Conservation (phyloP, 768 basidiomycete genomes). For the Rhizopogon roseolus region DNA sequence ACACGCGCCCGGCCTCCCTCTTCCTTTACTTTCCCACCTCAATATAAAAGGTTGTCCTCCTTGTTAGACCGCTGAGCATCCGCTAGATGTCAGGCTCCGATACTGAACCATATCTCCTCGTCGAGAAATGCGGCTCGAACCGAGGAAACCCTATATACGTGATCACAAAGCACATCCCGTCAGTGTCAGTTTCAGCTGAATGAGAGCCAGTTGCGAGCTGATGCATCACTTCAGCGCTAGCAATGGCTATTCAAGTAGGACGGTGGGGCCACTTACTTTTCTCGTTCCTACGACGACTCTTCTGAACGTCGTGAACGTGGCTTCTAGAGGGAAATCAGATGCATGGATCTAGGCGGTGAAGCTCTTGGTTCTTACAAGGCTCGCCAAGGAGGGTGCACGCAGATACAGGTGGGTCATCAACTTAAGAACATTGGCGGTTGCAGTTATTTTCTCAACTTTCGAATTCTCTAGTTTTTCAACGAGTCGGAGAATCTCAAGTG, state of each 20-base stretch:
- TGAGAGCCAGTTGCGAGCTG: slow-evolving; percentile 8
- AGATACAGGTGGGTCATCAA: slow-evolving; percentile 32
- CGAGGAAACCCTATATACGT: slow-evolving; percentile 39
- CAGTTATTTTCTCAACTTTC: slow-evolving; percentile 3
- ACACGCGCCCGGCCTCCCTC: slow-evolving; percentile 22
- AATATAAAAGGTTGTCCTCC: slow-evolving; percentile 9
- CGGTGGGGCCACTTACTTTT: slow-evolving; percentile 18
- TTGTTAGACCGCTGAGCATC: slow-evolving; percentile 7
- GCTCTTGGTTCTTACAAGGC: slow-evolving; percentile 37
- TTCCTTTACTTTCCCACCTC: slow-evolving; percentile 19
- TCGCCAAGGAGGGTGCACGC: slow-evolving; percentile 34
- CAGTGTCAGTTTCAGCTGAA: slow-evolving; percentile 18
- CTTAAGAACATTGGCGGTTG: neutral
- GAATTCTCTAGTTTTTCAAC: slow-evolving; percentile 31
- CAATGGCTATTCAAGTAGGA: slow-evolving; percentile 26
- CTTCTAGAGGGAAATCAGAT: slow-evolving; percentile 35
- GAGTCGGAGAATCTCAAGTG: slow-evolving; percentile 34
- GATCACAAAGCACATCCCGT: slow-evolving; percentile 38
- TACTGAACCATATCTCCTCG: slow-evolving; percentile 31
- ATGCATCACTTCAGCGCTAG: slow-evolving; percentile 23
- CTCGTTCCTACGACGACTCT: neutral
- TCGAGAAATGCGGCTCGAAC: slow-evolving; percentile 37
- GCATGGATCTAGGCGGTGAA: slow-evolving; percentile 38
- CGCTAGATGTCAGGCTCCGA: slow-evolving; percentile 18
- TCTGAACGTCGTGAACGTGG: slow-evolving; percentile 12